Percentiles rank a stretch among this genome's conserved stretches.
These are phyloP conservation scores for Dissoconium aciculare DNA, from an alignment of 2,329 filamentous ascomycete genomes.

Conservation along the genomic window DNA sequence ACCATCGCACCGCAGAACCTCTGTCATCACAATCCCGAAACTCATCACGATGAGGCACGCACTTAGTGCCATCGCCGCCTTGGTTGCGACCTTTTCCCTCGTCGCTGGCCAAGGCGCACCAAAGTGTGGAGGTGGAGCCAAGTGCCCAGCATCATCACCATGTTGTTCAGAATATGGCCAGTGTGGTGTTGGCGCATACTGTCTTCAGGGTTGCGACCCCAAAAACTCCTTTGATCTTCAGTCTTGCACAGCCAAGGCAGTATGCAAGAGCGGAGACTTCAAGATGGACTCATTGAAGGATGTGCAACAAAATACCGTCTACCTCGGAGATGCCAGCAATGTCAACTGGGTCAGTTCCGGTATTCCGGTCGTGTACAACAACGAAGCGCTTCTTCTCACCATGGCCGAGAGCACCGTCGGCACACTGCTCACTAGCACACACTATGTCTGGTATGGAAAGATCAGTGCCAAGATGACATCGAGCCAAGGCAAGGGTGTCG, in stretches of 20 bases:
- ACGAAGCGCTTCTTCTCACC: constrained; percentile 59
- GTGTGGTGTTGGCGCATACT: constrained; percentile 89
- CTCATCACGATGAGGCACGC: constrained; percentile 18
- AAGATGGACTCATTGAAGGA: constrained; percentile 57
- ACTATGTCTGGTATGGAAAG: constrained; percentile 96
- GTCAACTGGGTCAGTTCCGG: constrained; percentile 85
- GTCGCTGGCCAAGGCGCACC: constrained; percentile 13
- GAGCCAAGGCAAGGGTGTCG: constrained; percentile 69
- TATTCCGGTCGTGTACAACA: constrained; percentile 50
- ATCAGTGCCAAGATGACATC: constrained; percentile 76
- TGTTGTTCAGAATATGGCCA: constrained; percentile 55
- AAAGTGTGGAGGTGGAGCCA: constrained; percentile 19
- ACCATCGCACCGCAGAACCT: no score
- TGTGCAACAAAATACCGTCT: constrained; percentile 58
- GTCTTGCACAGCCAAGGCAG: constrained; percentile 69
- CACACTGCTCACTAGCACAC: constrained; percentile 68
- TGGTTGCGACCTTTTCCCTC: constrained; percentile 20
- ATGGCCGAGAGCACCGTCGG: constrained; percentile 78
- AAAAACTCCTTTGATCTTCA: constrained; percentile 68
- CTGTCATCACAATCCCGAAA: no score
- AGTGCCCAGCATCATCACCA: constrained; percentile 21
- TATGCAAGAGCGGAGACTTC: constrained; percentile 62
- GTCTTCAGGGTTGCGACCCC: constrained; percentile 87
- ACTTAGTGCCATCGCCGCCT: constrained; percentile 18
- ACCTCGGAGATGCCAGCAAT: constrained; percentile 66